Percentiles rank a stretch among this genome's conserved stretches.
Evolutionary conservation across 2,329 filamentous ascomycete genomes (phyloP).

Genomic region (Thyridium curvatum): DNA sequence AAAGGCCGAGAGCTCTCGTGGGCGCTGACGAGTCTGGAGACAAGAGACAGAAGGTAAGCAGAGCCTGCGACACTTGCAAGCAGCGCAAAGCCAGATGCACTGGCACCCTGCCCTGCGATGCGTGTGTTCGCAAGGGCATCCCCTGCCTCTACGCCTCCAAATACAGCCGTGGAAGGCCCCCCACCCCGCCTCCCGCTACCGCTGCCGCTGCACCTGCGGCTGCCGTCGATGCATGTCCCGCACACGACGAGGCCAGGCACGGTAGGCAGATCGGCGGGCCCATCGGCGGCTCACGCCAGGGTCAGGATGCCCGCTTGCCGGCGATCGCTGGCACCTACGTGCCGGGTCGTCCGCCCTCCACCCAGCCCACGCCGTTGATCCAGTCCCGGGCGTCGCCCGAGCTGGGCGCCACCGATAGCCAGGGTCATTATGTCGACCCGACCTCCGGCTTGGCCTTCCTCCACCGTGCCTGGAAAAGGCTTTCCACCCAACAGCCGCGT

Average conservation of each 20-base stretch:
- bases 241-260: too few relatives aligned
- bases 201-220: too few relatives aligned
- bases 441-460: conserved; percentile 50
- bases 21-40: too few relatives aligned
- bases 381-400: conserved; percentile 19
- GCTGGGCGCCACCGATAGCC: conserved; percentile 27
- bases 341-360: too few relatives aligned
- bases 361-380: conserved; percentile 3
- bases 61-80: conserved; percentile 33
- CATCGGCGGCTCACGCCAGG: conserved; percentile 1
- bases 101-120: conserved; percentile 26
- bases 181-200: conserved; percentile 21
- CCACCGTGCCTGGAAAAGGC: conserved; percentile 44
- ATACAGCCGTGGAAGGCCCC: conserved; percentile 28
- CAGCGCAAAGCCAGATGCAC: conserved; percentile 28
- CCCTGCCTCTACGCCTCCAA: conserved; percentile 26
- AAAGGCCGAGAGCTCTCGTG: too few relatives aligned
- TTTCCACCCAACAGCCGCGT: conserved; percentile 34
- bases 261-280: conserved; percentile 1
- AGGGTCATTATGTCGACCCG: conserved; percentile 49
- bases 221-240: neutral
- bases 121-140: conserved; percentile 19
- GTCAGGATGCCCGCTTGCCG: neutral
- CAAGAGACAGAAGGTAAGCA: conserved; percentile 21
- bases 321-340: neutral